phyloP scores from a whole-genome alignment of 2,329 filamentous ascomycete genomes.

The Balansia obtecta region DNA sequence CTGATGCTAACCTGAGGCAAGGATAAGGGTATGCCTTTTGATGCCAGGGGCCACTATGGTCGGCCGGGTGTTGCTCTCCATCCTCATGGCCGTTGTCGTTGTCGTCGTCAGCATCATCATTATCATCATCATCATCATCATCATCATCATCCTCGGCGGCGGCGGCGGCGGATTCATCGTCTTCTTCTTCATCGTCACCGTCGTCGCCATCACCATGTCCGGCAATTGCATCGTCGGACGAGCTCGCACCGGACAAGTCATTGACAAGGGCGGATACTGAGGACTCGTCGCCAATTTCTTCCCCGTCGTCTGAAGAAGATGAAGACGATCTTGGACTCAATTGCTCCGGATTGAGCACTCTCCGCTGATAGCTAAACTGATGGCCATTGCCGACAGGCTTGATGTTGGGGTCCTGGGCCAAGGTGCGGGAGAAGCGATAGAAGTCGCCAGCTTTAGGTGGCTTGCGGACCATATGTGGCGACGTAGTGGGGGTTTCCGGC shows the following conservation, averaged over 20 bases:
- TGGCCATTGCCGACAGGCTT: slow-evolving; percentile 29
- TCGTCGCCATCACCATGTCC: background rate
- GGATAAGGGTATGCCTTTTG: background rate
- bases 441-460: slow-evolving; percentile 21
- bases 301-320: slow-evolving; percentile 15
- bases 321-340: slow-evolving; percentile 25
- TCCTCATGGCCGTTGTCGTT: background rate
- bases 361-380: slow-evolving; percentile 28
- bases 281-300: slow-evolving; percentile 11
- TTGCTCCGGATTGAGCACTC: slow-evolving; percentile 21
- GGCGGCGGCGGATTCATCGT: background rate
- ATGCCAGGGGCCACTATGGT: background rate
- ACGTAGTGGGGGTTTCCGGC: slow-evolving; percentile 32
- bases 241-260: background rate
- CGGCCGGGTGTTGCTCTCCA: background rate
- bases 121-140: background rate
- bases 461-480: slow-evolving; percentile 22
- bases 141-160: background rate
- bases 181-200: background rate
- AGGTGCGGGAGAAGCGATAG: slow-evolving; percentile 17
- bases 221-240: background rate
- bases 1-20: background rate
- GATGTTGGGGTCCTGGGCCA: slow-evolving; percentile 27
- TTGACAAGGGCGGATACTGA: background rate
- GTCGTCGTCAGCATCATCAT: background rate